These are phyloP conservation scores for Chlorencoelia australis DNA, from an alignment of 2,329 filamentous ascomycete genomes.

Conservation along the genomic window DNA sequence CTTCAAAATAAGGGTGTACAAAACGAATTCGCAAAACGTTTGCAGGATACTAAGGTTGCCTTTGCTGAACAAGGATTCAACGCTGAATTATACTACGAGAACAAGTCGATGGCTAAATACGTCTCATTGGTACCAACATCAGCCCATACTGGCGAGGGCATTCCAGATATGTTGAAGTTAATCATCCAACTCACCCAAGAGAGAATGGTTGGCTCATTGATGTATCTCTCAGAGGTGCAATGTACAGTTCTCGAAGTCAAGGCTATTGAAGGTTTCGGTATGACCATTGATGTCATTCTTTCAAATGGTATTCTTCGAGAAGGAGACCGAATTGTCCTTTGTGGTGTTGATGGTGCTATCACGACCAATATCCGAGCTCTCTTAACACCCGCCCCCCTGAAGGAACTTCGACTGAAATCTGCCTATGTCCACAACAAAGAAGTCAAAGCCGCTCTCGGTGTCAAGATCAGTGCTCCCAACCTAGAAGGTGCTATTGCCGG, in stretches of 20 bases:
- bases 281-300: conserved; percentile 94
- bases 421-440: conserved; percentile 98
- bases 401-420: conserved; percentile 90
- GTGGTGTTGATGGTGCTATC: conserved; percentile 94
- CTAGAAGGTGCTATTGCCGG: conserved; percentile 94
- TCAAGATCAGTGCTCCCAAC: conserved; percentile 95
- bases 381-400: conserved; percentile 84
- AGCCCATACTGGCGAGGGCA: conserved; percentile 97
- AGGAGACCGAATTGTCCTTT: conserved; percentile 89
- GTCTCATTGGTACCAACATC: conserved; percentile 97
- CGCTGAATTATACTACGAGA: conserved; percentile 91
- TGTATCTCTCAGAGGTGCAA: conserved; percentile 97
- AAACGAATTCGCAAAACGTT: conserved; percentile 84
- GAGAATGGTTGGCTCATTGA: conserved; percentile 91
- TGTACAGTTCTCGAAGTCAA: conserved; percentile 98
- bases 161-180: conserved; percentile 96
- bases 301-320: conserved; percentile 93
- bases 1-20: conserved; percentile 89
- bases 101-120: conserved; percentile 89
- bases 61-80: conserved; percentile 98
- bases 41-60: conserved; percentile 84
- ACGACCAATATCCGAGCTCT: conserved; percentile 91
- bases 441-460: conserved; percentile 94
- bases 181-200: conserved; percentile 88
- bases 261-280: conserved; percentile 96